Conservation (phyloP, 768 basidiomycete species). For the Asterophora lycoperdoides region DNA sequence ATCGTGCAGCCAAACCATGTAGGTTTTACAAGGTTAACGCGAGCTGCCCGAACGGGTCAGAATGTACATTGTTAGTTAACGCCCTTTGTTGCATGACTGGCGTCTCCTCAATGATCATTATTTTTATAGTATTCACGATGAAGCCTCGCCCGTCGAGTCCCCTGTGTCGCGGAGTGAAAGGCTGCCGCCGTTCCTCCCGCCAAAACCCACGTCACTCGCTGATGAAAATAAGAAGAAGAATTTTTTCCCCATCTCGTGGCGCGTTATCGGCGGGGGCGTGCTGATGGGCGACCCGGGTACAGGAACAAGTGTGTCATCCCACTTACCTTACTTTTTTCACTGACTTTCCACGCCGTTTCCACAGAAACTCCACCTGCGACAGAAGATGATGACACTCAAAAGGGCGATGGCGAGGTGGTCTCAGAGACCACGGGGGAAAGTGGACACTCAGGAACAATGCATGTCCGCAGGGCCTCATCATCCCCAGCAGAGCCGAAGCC, state of each 20-base stretch:
- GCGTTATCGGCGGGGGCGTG: slow-evolving; percentile 78
- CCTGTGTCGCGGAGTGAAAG: slow-evolving; percentile 6
- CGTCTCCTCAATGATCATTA: slow-evolving; percentile 4
- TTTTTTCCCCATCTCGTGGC: slow-evolving; percentile 67
- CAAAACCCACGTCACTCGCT: slow-evolving; percentile 18
- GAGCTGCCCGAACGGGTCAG: slow-evolving; percentile 48
- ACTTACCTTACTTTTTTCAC: neutral
- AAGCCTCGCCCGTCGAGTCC: slow-evolving; percentile 17
- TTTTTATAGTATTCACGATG: slow-evolving; percentile 42
- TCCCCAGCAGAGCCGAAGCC: neutral
- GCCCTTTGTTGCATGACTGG: neutral
- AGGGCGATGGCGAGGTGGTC: neutral
- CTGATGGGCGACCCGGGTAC: slow-evolving; percentile 43
- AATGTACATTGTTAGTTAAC: slow-evolving; percentile 55
- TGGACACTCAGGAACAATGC: neutral
- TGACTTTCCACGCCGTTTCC: neutral
- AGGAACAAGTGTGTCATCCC: neutral
- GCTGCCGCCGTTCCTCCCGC: slow-evolving; percentile 14
- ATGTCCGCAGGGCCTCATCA: neutral
- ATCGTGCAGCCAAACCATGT: slow-evolving; percentile 54
- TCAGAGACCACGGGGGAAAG: slow-evolving; percentile 1
- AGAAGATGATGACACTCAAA: neutral
- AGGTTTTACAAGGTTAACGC: slow-evolving; percentile 46
- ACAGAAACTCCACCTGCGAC: neutral
- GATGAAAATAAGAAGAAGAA: slow-evolving; percentile 41